phyloP scores from a whole-genome alignment of 1,284 basidiomycete species.

The Ceratorhiza oryzae-sativae region DNA sequence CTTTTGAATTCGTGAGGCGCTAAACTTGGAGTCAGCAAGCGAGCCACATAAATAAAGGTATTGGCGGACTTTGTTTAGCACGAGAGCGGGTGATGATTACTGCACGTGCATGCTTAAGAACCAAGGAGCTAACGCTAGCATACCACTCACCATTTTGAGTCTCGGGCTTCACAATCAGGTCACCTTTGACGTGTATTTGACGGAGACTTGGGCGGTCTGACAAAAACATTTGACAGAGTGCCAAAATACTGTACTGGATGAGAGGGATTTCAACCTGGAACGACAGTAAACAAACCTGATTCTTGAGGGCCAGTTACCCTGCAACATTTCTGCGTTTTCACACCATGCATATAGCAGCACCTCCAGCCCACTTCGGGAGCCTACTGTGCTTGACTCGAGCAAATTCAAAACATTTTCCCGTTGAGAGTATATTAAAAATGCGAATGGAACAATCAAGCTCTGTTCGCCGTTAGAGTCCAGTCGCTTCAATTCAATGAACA shows the following conservation, averaged over 20 bases:
- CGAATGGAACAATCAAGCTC: slow-evolving; percentile 91
- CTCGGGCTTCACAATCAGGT: slow-evolving; percentile 81
- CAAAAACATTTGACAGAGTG: slow-evolving; percentile 77
- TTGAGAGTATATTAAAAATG: slow-evolving; percentile 88
- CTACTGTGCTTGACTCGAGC: slow-evolving; percentile 68
- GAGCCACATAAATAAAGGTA: neutral
- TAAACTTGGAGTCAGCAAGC: slow-evolving; percentile 48
- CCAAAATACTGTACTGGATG: slow-evolving; percentile 65
- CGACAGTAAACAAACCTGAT: slow-evolving; percentile 58
- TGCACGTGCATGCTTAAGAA: slow-evolving; percentile 48
- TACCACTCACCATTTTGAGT: slow-evolving; percentile 77
- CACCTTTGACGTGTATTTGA: slow-evolving; percentile 84
- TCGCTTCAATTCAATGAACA: neutral
- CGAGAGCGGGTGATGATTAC: slow-evolving; percentile 96
- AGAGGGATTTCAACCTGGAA: neutral
- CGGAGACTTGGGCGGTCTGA: slow-evolving; percentile 71
- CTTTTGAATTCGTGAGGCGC: slow-evolving; percentile 85
- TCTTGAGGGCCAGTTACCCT: slow-evolving; percentile 90
- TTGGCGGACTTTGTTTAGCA: slow-evolving; percentile 74
- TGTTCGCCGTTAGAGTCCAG: slow-evolving; percentile 48
- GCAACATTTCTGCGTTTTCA: slow-evolving; percentile 92
- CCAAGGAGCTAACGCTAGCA: neutral
- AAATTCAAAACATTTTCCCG: slow-evolving; percentile 77
- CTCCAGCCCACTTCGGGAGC: slow-evolving; percentile 72
- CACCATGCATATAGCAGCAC: slow-evolving; percentile 90